These are phyloP conservation scores for Psilocybe tampanensis DNA, from an alignment of 768 basidiomycete genomes.

Conservation along the genomic window DNA sequence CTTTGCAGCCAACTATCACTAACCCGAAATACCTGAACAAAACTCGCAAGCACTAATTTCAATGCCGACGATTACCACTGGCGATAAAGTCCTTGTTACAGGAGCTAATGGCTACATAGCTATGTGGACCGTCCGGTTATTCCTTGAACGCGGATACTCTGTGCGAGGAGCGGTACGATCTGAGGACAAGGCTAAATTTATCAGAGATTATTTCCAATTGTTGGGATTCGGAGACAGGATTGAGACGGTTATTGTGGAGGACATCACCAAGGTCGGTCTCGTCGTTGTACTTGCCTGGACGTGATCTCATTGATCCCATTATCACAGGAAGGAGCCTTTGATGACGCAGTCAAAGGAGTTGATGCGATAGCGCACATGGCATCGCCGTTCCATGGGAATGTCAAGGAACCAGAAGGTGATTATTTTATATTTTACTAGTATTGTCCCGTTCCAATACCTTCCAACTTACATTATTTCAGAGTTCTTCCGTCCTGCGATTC, in stretches of 20 bases:
- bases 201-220: constrained; percentile 58
- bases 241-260: constrained; percentile 66
- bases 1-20: too few relatives aligned
- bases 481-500: constrained; percentile 68
- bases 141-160: constrained; percentile 63
- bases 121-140: constrained; percentile 51
- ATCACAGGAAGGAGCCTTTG: constrained; percentile 69
- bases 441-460: neutral
- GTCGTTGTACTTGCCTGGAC: too few relatives aligned
- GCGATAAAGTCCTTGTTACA: constrained; percentile 46
- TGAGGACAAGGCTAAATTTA: constrained; percentile 53
- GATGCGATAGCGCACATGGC: constrained; percentile 74
- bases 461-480: constrained; percentile 36
- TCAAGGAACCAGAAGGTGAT: constrained; percentile 44
- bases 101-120: constrained; percentile 68
- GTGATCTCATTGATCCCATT: neutral
- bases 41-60: too few relatives aligned
- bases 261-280: constrained; percentile 52
- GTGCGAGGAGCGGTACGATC: constrained; percentile 73
- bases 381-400: constrained; percentile 56
- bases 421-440: neutral
- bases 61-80: constrained; percentile 18
- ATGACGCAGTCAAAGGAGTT: constrained; percentile 76
- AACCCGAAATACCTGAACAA: too few relatives aligned
- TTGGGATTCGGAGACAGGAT: constrained; percentile 52